Base-by-base conservation (phyloP, 2,329 filamentous ascomycete genomes). In the Fusarium sterilihyphosum region DNA sequence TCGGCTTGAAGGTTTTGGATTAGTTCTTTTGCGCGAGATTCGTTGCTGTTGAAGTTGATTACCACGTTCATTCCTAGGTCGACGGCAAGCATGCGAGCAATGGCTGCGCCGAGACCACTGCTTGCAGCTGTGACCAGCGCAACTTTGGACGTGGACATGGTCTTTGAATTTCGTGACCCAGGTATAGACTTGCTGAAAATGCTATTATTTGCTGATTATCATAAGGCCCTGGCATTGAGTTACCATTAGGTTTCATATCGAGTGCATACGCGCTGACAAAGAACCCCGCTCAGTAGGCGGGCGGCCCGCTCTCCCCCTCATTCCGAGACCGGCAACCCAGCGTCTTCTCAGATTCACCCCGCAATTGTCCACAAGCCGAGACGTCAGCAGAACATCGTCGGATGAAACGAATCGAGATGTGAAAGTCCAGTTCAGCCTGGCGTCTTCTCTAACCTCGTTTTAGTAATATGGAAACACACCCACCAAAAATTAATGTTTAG, bases 1-100 rank as follows among this genome's bases (percentile, higher is more conserved):
- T 53, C 58, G 2, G 80, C 77, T 47, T 88, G 79, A 11, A 95
- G 83, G 67, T 89, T 88, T 16, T 84, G 78, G 8, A 90, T 85
- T 7, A 94, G 84, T 13, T 85, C 83, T 49, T 89, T 83, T 11
- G 93, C 94, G 5, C 90, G 86, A 24, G 87, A 86, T 41, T 85
- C 81, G 80, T 89, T 91, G 71, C 87, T 89, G 81, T 88, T 86
- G 82, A 94, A 96, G 83, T 95, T 96, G 80, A 96, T 88, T 14
- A 90, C 89, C 16, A 96, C 85, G 65, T 93, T 91, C 79, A 89
- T 89, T 53, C 92, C 92, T 6, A 61, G 18, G 76, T 92, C 86
- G 29, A 86, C 83, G 14, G 93, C 93, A 76, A 95, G 94, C 38
- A 91, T 89, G 63, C 88, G 87, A 44, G 88, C 88, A 7, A 93